Percentiles rank a stretch among this genome's conserved stretches.
phyloP scores from a whole-genome alignment of 495 filamentous ascomycete species.

The Neurospora sp. region DNA sequence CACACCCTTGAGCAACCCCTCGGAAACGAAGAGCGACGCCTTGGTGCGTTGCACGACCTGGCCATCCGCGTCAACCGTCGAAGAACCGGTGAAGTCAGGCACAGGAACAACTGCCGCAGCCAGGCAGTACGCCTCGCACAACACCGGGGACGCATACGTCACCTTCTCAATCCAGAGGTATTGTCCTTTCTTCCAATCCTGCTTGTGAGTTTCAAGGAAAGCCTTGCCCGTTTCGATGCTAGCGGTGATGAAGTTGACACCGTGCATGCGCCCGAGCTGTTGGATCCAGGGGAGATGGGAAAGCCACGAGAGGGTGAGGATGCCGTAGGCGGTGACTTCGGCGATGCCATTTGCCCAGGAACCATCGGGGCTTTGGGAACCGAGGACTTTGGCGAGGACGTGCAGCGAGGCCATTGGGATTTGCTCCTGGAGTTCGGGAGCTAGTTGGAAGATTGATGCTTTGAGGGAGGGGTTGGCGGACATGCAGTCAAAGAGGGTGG shows the following conservation, averaged over 20 bases:
- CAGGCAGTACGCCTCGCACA: neutral
- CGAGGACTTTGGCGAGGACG: neutral
- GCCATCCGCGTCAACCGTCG: neutral
- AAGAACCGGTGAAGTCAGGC: neutral
- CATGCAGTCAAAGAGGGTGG: neutral
- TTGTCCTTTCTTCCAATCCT: neutral
- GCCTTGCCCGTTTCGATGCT: neutral
- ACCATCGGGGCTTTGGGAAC: neutral
- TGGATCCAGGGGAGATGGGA: neutral
- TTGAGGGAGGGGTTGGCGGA: neutral
- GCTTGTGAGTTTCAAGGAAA: neutral
- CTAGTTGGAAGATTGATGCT: neutral
- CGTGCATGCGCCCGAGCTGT: neutral
- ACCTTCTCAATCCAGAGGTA: neutral
- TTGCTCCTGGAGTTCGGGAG: neutral
- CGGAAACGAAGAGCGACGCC: neutral
- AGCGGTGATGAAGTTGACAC: neutral
- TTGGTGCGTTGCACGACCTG: neutral
- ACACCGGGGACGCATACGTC: neutral
- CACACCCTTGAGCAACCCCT: neutral
- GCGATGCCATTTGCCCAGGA: neutral
- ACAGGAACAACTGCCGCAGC: neutral
- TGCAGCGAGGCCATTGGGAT: neutral
- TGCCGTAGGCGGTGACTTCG: neutral
- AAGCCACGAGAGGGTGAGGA: neutral